Evolutionary conservation across 1,139 yeast species (phyloP), one percentile per base, ranked within the genome.

Genomic region (Candida sp.): DNA sequence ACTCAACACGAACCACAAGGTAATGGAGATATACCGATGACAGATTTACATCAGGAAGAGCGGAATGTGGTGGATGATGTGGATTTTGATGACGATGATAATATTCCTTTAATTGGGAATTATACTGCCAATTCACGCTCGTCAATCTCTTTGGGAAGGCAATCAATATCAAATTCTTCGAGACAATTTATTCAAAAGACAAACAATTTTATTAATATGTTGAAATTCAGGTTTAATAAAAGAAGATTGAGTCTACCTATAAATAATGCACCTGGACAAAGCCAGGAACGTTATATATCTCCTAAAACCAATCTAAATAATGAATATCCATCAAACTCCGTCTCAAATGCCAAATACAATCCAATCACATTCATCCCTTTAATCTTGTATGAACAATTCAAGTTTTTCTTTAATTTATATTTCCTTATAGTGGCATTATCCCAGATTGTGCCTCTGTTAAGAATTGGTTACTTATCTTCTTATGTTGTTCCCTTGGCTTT

Each of bases 261-360:
- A 15, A 43, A 35, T 12, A 40, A 38, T 22, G 15, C 30, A 33
- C 9, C 5, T 12, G 27, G 21, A 9, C 19, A 33, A 33, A 43
- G 37, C 36, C 46, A 38, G 35, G 73, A 70, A 45, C 50, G 77
- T 29, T 62, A 57, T 48, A 62, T 73, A 35, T 57, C 67, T 6
- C 77, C 81, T 5, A 63, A 70, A 41, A 66, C 39, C 52, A n/a
- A n/a, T n/a, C 22, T 47, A 52, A 5, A 49, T 43, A 54, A 56
- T 36, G 53, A 52, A 21, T 87, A 73, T 57, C 84, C 96, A 2
- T 68, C 90, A 12, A 93, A 93, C 60, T 88, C 95, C 19, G 79
- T 95, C 8, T 88, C 96, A 38, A 95, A 95, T 63, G 98, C 99
- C 25, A 93, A 91, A 64, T 95, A 95, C 66, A 87, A 89, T 56